Evolutionary conservation across 768 basidiomycete genomes (phyloP), one percentile per base, ranked within the genome.

Genomic region (Pulveroboletus sp.): DNA sequence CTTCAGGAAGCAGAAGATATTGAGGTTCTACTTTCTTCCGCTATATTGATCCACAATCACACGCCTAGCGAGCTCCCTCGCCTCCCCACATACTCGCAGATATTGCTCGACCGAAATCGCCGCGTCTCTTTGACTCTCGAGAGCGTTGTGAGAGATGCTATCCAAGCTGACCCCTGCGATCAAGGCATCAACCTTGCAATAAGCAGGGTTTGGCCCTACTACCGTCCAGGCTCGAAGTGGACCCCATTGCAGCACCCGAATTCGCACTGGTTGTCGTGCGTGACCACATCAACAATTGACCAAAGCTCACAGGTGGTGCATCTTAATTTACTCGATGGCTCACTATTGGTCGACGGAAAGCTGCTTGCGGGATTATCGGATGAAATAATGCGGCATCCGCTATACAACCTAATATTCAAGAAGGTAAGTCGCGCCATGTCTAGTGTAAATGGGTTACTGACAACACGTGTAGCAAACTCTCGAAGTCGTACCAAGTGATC

Each of bases 341-440:
- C 57, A 2, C 56, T 69, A 10, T 48, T 70, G 38, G 58, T 69
- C 2, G 40, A 70, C 7, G 67, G 63, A 2, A 62, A 53, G 32
- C 55, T 59, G 0, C 24, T 69, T 3, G 63, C 57, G 0, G 53
- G 56, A 26, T 52, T 69, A 2, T 65, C 69, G 0, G 27, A 35
- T 3, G 42, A n/a, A 5, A 58, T 69, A 24, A 41, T 41, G 37
- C 39, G 30, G 2, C 66, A 63, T 37, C 43, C 61, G 1, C 21
- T 21, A 21, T 21, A 21, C 21, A 21, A 4, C 4, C 21, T 21
- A 21, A 21, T 21, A 21, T 21, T 43, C 43, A 54, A 56, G 9
- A 37, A 53, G 13, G 67, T 67, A 17, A 11, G 57, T 42, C 7
- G 33, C 3, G 3, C 6, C n/a, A 13, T 39, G 9, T 1, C 6